Percentiles rank a stretch among this genome's conserved stretches.
These are phyloP conservation scores for Hypericum androsaemum DNA, from an alignment of 345 rosid genomes.

Conservation along the genomic window DNA sequence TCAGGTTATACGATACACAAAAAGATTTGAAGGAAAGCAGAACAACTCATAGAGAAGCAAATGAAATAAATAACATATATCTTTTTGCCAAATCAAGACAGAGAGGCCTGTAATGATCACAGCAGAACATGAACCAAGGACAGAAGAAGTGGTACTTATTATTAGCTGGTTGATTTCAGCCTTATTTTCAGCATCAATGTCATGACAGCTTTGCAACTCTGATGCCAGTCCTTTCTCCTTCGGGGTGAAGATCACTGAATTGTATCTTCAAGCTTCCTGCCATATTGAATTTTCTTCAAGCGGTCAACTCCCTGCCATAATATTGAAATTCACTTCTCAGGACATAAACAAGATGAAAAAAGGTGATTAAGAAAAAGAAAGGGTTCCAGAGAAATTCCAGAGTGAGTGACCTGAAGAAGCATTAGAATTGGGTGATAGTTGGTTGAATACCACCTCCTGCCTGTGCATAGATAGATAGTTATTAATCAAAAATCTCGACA, in stretches of 20 bases:
- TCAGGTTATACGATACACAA: slow-evolving; percentile 11
- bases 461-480: slow-evolving; percentile 22
- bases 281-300: slow-evolving; percentile 89
- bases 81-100: too few relatives aligned
- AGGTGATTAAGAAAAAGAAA: slow-evolving; percentile 10
- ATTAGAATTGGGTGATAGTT: slow-evolving; percentile 92
- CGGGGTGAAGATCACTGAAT: slow-evolving; percentile 54
- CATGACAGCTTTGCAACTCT: slow-evolving; percentile 51
- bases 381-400: not conserved
- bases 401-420: slow-evolving; percentile 74
- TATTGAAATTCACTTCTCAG: slow-evolving; percentile 12
- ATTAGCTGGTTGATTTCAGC: slow-evolving; percentile 51
- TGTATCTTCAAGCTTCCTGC: slow-evolving; percentile 50
- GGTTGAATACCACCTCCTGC: too few relatives aligned
- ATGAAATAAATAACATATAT: not conserved
- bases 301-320: slow-evolving; percentile 81
- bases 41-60: slow-evolving; percentile 29
- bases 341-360: slow-evolving; percentile 16
- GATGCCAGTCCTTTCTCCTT: slow-evolving; percentile 51
- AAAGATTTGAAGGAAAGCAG: slow-evolving; percentile 9
- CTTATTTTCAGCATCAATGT: slow-evolving; percentile 57
- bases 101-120: too few relatives aligned
- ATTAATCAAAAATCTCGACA: slow-evolving; percentile 1
- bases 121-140: not conserved
- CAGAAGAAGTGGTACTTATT: slow-evolving; percentile 20